Evolutionary conservation across 257 asterid genomes (phyloP).

Genomic region (Solanum virginianum): DNA sequence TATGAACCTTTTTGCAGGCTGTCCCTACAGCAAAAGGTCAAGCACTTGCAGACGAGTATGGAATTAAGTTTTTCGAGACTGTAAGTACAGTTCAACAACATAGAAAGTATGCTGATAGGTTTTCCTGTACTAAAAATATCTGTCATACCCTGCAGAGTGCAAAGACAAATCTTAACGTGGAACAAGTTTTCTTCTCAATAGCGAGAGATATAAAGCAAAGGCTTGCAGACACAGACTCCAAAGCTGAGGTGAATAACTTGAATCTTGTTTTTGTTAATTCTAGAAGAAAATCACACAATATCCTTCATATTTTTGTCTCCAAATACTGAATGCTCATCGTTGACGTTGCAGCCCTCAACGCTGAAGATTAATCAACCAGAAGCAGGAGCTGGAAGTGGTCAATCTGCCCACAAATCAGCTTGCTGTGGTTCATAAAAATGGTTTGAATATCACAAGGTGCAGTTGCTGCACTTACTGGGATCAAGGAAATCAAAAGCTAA

Average conservation of each 20-base stretch:
- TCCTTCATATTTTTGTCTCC: not conserved
- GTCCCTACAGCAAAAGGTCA: slow-evolving; percentile 16
- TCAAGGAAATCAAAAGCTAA: slow-evolving; percentile 2
- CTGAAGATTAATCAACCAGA: slow-evolving; percentile 8
- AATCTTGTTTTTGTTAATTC: not conserved
- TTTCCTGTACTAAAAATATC: not conserved
- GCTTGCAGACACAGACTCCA: slow-evolving; percentile 28
- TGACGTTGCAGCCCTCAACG: slow-evolving; percentile 3
- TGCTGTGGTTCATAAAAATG: slow-evolving; percentile 6
- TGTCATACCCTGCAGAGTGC: slow-evolving; percentile 19
- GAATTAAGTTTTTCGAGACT: slow-evolving; percentile 14
- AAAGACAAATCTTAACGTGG: slow-evolving; percentile 35
- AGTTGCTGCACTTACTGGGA: not conserved
- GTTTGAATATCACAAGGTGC: not conserved
- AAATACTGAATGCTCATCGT: not conserved
- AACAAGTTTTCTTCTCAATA: slow-evolving; percentile 31
- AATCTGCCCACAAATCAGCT: slow-evolving; percentile 3
- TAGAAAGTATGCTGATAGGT: not conserved
- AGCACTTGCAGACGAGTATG: slow-evolving; percentile 15
- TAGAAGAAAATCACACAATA: not conserved
- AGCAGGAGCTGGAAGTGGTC: not conserved
- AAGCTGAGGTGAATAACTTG: slow-evolving; percentile 17
- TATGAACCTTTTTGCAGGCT: slow-evolving; percentile 4
- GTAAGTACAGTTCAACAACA: not conserved
- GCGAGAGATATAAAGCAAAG: slow-evolving; percentile 35